These are phyloP conservation scores for Aotearoamyces nothofagi DNA, from an alignment of 2,329 filamentous ascomycete genomes.

Conservation along the genomic window DNA sequence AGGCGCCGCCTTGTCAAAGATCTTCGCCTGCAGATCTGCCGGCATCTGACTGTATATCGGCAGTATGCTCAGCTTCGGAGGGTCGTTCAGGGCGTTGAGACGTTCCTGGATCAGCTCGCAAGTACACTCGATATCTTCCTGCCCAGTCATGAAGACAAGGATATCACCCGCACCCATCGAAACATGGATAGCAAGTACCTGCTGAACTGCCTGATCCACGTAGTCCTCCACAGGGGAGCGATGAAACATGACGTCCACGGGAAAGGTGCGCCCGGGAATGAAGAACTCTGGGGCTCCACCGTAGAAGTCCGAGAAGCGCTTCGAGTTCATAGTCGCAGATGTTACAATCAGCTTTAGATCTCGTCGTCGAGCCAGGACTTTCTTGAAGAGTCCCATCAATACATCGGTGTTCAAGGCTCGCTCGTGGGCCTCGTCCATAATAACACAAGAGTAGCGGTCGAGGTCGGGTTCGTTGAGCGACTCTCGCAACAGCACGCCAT, in stretches of 20 bases:
- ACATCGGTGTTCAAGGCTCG: slow-evolving; percentile 93
- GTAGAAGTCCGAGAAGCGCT: slow-evolving; percentile 90
- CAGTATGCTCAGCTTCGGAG: slow-evolving; percentile 83
- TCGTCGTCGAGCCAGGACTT: slow-evolving; percentile 75
- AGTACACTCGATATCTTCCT: slow-evolving; percentile 95
- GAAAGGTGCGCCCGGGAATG: slow-evolving; percentile 91
- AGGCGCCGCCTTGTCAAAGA: slow-evolving; percentile 81
- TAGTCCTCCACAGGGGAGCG: slow-evolving; percentile 94
- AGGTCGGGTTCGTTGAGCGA: slow-evolving; percentile 85
- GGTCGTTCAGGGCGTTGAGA: slow-evolving; percentile 78
- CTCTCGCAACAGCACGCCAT: slow-evolving; percentile 85
- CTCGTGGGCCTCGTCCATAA: slow-evolving; percentile 99
- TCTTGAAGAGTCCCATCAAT: slow-evolving; percentile 94
- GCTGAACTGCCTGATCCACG: slow-evolving; percentile 91
- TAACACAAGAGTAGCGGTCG: slow-evolving; percentile 93
- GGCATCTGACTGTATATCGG: slow-evolving; percentile 99
- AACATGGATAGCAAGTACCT: slow-evolving; percentile 89
- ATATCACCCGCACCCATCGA: slow-evolving; percentile 90
- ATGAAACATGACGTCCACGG: slow-evolving; percentile 92
- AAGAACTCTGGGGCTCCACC: slow-evolving; percentile 92
- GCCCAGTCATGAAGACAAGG: slow-evolving; percentile 96
- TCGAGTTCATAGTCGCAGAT: slow-evolving; percentile 96
- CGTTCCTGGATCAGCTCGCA: slow-evolving; percentile 86
- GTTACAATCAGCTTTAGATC: slow-evolving; percentile 96
- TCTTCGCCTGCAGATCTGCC: slow-evolving; percentile 91